These are phyloP conservation scores for Aurinia saxatilis DNA, from an alignment of 345 rosid species.

Conservation along the genomic window DNA sequence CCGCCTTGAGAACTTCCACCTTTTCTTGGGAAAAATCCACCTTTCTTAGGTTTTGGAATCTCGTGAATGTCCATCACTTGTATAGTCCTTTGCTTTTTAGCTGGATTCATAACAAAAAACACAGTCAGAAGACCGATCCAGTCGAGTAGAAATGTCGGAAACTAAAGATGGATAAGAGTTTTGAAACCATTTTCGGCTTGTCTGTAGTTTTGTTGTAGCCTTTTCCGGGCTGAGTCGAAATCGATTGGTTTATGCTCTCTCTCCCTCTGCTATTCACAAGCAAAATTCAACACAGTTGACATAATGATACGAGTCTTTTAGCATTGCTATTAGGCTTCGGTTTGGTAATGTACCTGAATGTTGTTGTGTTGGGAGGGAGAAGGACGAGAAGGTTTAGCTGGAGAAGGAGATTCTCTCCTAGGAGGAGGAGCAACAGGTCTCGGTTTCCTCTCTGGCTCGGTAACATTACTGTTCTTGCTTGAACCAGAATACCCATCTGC, in stretches of 20 bases:
- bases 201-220: constrained; percentile 85
- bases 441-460: constrained; percentile 65
- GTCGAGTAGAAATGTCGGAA: background rate
- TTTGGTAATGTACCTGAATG: constrained; percentile 40
- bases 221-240: constrained; percentile 62
- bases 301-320: background rate
- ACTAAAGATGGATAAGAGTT: background rate
- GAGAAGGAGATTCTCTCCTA: constrained; percentile 47
- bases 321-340: background rate
- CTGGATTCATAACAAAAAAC: constrained; percentile 38
- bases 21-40: constrained; percentile 76
- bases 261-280: constrained; percentile 46
- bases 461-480: constrained; percentile 51
- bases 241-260: constrained; percentile 52
- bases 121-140: background rate
- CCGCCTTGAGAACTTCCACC: constrained; percentile 87
- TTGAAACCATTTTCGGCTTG: constrained; percentile 85
- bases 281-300: background rate
- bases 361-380: constrained; percentile 44
- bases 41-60: constrained; percentile 88
- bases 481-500: constrained; percentile 74
- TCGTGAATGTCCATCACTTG: constrained; percentile 99
- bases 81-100: constrained; percentile 96
- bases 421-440: constrained; percentile 36
- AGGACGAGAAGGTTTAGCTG: constrained; percentile 44